Conservation (phyloP, 768 basidiomycete genomes). For the Leucocoprinus birnbaumii region DNA sequence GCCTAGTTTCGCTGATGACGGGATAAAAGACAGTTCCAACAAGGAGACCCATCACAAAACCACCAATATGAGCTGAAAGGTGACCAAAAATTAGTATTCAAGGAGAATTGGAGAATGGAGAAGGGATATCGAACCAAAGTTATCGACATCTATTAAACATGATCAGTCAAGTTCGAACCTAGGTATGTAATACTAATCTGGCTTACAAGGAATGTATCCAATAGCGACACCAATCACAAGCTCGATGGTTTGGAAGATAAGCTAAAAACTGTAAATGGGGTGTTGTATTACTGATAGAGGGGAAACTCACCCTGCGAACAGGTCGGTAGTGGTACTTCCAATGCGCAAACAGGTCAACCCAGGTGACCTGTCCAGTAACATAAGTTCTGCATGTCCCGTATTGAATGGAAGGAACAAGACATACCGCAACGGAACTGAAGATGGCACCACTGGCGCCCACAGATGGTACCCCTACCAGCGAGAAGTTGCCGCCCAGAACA, state of each 20-base stretch:
- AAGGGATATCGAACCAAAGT: constrained; percentile 77
- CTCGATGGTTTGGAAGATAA: constrained; percentile 83
- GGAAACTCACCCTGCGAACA: constrained; percentile 57
- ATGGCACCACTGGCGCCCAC: constrained; percentile 93
- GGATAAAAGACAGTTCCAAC: constrained; percentile 85
- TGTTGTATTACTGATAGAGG: not conserved
- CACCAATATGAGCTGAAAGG: constrained; percentile 77
- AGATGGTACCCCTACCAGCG: constrained; percentile 83
- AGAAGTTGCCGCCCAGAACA: constrained; percentile 90
- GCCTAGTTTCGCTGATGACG: constrained; percentile 76
- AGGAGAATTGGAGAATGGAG: not conserved
- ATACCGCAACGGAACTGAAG: constrained; percentile 80
- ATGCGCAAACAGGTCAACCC: constrained; percentile 89
- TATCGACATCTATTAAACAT: constrained; percentile 66
- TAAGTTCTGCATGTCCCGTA: not conserved
- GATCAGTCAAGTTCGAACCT: not conserved
- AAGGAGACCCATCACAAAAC: constrained; percentile 81
- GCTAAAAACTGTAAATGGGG: constrained; percentile 39
- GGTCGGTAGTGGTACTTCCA: constrained; percentile 90
- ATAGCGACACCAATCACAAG: constrained; percentile 83
- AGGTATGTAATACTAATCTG: not conserved
- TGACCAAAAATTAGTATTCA: not conserved
- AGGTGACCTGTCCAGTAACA: constrained; percentile 48
- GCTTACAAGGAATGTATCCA: constrained; percentile 79
- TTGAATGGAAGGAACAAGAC: constrained; percentile 18